phyloP scores from a whole-genome alignment of 176 grass and related monocot species.

The Aegilops longissima region DNA sequence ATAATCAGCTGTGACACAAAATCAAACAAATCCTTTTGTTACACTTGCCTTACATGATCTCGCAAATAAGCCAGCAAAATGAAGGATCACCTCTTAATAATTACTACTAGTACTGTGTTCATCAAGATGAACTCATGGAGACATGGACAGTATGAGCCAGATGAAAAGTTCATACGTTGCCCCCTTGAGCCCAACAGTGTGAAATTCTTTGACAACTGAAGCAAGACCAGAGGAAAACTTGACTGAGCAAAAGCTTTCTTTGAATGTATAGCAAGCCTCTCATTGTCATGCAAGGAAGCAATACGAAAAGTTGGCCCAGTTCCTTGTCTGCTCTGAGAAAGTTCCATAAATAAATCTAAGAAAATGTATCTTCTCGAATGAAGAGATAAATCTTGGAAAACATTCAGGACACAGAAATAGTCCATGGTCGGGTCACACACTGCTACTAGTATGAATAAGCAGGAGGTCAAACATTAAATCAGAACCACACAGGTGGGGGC shows the following conservation, averaged over 20 bases:
- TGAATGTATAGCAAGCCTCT: background rate
- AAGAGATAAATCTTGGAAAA: background rate
- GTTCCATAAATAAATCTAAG: background rate
- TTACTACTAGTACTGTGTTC: background rate
- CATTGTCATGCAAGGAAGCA: background rate
- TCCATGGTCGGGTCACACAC: constrained; percentile 25
- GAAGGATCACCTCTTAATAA: background rate
- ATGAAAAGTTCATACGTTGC: constrained; percentile 25
- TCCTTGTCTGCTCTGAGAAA: background rate
- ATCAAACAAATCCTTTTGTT: no score
- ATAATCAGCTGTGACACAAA: no score
- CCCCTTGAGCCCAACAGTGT: constrained; percentile 18
- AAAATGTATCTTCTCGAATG: background rate
- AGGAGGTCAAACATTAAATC: constrained; percentile 35
- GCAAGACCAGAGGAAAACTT: constrained; percentile 15
- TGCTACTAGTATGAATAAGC: constrained; percentile 13
- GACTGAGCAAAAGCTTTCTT: background rate
- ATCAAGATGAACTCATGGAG: background rate
- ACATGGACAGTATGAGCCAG: background rate
- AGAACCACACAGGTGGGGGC: constrained; percentile 32
- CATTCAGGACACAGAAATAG: background rate
- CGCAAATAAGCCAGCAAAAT: no score
- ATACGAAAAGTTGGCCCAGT: background rate
- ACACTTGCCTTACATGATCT: no score
- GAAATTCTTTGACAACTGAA: constrained; percentile 16